These are phyloP conservation scores for Nitzschia putrida DNA, from an alignment of 108 stramenopile genomes.

Conservation along the genomic window DNA sequence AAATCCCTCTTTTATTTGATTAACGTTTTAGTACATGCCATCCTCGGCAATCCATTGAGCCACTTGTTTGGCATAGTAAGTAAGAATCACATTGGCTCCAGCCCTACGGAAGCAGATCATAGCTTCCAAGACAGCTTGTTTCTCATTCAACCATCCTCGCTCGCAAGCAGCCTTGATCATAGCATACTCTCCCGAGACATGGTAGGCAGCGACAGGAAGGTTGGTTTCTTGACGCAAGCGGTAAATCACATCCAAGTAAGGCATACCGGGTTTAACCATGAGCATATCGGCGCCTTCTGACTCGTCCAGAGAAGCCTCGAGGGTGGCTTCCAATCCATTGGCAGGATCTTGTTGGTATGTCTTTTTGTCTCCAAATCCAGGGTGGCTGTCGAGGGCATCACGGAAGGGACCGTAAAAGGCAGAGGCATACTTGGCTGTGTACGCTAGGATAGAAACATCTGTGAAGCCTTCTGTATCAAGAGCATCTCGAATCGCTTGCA, in stretches of 20 bases:
- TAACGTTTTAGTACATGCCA: constrained; percentile 70
- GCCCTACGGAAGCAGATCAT: constrained; percentile 98
- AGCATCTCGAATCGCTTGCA: constrained; percentile 96
- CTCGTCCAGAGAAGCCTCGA: constrained; percentile 95
- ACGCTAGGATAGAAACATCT: constrained; percentile 96
- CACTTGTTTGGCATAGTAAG: constrained; percentile 98
- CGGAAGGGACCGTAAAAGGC: constrained; percentile 99
- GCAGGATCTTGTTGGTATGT: constrained; percentile 99
- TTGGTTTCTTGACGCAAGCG: constrained; percentile 84
- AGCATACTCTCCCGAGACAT: constrained; percentile 99
- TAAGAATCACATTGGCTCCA: constrained; percentile 96
- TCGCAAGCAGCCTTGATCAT: constrained; percentile 99
- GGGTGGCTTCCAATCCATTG: constrained; percentile 93
- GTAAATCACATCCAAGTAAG: constrained; percentile 97
- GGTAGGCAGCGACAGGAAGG: constrained; percentile 97
- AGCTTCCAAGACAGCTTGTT: constrained; percentile 92
- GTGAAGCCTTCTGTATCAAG: constrained; percentile 98
- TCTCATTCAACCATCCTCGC: constrained; percentile 95
- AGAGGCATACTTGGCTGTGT: constrained; percentile 98
- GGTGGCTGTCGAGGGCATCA: constrained; percentile 95
- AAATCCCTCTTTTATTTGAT: neutral
- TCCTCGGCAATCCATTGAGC: constrained; percentile 92
- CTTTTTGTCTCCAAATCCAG: constrained; percentile 96
- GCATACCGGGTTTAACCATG: constrained; percentile 99
- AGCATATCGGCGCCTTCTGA: constrained; percentile 99